Evolutionary conservation across 768 basidiomycete species (phyloP).

Genomic region (Butyriboletus loyo): DNA sequence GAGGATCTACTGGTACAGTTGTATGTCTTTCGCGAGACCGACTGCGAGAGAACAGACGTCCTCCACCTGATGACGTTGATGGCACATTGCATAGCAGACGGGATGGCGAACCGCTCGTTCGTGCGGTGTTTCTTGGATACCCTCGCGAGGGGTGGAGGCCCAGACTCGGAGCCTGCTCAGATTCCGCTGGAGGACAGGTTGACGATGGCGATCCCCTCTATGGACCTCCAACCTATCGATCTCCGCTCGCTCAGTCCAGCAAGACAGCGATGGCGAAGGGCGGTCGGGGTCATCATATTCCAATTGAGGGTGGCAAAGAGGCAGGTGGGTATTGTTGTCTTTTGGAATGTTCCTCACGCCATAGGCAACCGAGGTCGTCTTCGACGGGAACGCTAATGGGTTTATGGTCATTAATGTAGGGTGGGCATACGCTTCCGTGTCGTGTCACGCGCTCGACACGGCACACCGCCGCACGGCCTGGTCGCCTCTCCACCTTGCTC

Average conservation of each 20-base stretch:
- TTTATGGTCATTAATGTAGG: slow-evolving; percentile 24
- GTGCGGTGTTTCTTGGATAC: slow-evolving; percentile 45
- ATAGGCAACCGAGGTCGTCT: no score
- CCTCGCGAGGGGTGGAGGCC: slow-evolving; percentile 19
- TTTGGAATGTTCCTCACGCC: neutral
- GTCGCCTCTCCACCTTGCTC: no score
- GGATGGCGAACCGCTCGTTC: slow-evolving; percentile 40
- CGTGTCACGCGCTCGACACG: slow-evolving; percentile 35
- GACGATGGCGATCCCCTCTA: slow-evolving; percentile 38
- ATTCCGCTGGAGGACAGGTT: slow-evolving; percentile 39
- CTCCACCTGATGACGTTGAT: slow-evolving; percentile 44
- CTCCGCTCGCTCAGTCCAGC: slow-evolving; percentile 32
- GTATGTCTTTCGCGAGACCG: slow-evolving; percentile 37
- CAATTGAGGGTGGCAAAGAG: slow-evolving; percentile 32
- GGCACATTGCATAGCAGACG: slow-evolving; percentile 53
- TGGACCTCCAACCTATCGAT: slow-evolving; percentile 35
- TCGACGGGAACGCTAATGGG: neutral
- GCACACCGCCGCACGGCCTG: no score
- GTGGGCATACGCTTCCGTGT: no score
- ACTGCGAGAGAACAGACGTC: slow-evolving; percentile 27
- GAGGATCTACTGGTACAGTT: slow-evolving; percentile 41
- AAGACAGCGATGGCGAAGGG: slow-evolving; percentile 45
- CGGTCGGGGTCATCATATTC: no score
- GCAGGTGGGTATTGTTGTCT: slow-evolving; percentile 30
- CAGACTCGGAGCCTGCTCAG: slow-evolving; percentile 1